Evolutionary conservation across 345 rosid genomes (phyloP).

Genomic region (Eutrema heterophyllum): DNA sequence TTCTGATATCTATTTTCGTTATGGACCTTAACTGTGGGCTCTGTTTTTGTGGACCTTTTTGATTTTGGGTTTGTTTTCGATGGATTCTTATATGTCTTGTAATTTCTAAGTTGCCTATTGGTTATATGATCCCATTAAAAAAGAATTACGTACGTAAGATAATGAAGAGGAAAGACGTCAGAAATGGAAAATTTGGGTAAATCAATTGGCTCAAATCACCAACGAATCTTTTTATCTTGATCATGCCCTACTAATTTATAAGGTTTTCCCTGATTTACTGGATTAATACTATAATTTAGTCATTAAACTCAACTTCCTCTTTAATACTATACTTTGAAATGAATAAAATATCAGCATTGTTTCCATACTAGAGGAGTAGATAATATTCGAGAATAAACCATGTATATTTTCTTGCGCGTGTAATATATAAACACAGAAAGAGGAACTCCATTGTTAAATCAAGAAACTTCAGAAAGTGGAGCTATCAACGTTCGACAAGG

Average conservation of each 20-base stretch:
- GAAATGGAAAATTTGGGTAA: neutral
- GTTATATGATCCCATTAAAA: no score
- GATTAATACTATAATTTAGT: neutral
- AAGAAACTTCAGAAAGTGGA: slow-evolving; percentile 29
- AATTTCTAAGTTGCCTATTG: no score
- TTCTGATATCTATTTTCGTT: no score
- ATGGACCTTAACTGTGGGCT: no score
- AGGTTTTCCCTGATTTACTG: neutral
- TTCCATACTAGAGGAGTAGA: slow-evolving; percentile 10
- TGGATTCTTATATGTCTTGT: no score
- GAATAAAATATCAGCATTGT: neutral
- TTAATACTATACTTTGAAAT: neutral
- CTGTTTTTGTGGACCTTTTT: no score
- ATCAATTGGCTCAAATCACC: neutral
- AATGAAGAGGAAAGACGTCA: neutral
- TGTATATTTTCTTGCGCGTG: slow-evolving; percentile 5
- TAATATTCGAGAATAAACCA: slow-evolving; percentile 9
- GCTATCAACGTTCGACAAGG: slow-evolving; percentile 14
- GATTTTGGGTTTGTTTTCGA: no score
- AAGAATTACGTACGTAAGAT: no score
- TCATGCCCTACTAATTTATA: neutral
- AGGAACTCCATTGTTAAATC: slow-evolving; percentile 28
- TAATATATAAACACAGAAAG: slow-evolving; percentile 22
- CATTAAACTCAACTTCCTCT: slow-evolving; percentile 8
- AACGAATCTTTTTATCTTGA: neutral